phyloP scores from a whole-genome alignment of 2,329 filamentous ascomycete genomes.

The Colletotrichum eleusines region DNA sequence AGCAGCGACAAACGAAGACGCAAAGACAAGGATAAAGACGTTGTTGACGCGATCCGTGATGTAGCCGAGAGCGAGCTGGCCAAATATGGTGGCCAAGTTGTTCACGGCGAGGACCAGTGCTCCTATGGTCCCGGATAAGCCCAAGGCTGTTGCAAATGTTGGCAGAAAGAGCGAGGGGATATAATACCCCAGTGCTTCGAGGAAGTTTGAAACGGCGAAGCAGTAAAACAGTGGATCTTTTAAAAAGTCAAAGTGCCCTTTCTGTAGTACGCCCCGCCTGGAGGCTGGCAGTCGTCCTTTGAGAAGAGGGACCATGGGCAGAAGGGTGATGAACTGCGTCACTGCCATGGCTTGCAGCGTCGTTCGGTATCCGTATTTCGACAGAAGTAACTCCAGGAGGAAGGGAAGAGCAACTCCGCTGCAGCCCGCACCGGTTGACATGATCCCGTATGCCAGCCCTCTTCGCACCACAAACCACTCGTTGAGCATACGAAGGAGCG shows the following conservation, averaged over 20 bases:
- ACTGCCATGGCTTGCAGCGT: conserved; percentile 57
- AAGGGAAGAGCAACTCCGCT: conserved; percentile 63
- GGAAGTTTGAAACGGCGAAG: conserved; percentile 61
- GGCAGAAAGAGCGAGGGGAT: conserved; percentile 68
- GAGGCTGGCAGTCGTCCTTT: conserved; percentile 57
- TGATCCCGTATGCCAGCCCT: conserved; percentile 62
- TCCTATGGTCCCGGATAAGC: conserved; percentile 54
- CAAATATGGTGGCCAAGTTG: conserved; percentile 61
- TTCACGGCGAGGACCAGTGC: conserved; percentile 61
- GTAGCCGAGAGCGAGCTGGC: conserved; percentile 59
- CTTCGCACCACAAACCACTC: conserved; percentile 62
- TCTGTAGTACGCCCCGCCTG: conserved; percentile 43
- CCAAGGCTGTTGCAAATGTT: conserved; percentile 59
- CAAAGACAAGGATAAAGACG: conserved; percentile 56
- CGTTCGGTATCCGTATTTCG: conserved; percentile 54
- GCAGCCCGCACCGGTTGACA: conserved; percentile 60
- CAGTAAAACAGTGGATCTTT: conserved; percentile 45
- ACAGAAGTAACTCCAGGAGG: conserved; percentile 57
- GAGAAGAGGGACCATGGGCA: conserved; percentile 56
- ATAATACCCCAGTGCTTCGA: conserved; percentile 67
- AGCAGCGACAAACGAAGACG: conserved; percentile 60
- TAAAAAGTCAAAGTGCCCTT: conserved; percentile 45
- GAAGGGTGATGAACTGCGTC: conserved; percentile 52
- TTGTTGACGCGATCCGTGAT: conserved; percentile 59
- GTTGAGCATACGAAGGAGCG: conserved; percentile 54